These are phyloP conservation scores for Mortierella polycephala DNA, from an alignment of 371 early-diverging fungal species.

Conservation along the genomic window DNA sequence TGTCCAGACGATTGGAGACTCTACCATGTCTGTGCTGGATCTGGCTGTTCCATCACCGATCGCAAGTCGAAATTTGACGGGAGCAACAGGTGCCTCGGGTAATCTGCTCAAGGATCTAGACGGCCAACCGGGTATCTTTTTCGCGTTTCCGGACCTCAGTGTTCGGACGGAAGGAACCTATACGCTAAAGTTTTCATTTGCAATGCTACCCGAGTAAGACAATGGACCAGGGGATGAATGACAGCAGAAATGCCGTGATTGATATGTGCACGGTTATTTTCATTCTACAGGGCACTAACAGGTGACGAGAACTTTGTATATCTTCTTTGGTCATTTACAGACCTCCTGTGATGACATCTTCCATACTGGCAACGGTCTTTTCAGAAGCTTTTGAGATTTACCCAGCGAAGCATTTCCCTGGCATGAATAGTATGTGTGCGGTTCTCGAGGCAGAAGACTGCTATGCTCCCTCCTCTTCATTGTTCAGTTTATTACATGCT, in stretches of 20 bases:
- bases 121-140: conserved; percentile 78
- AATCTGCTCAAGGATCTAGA: conserved; percentile 69
- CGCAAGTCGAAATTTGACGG: conserved; percentile 74
- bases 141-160: conserved; percentile 78
- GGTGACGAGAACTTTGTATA: neutral
- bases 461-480: neutral
- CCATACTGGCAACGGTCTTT: conserved; percentile 63
- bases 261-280: neutral
- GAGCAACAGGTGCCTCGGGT: conserved; percentile 75
- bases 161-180: conserved; percentile 75
- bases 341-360: conserved; percentile 63
- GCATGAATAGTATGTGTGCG: conserved; percentile 65
- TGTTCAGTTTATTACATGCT: neutral
- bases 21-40: conserved; percentile 44
- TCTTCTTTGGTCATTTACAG: conserved; percentile 13
- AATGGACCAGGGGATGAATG: no score
- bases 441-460: no score
- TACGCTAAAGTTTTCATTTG: conserved; percentile 69
- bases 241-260: no score
- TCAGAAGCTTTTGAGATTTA: conserved; percentile 70
- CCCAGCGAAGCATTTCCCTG: conserved; percentile 72
- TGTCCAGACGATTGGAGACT: conserved; percentile 13
- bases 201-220: conserved; percentile 36
- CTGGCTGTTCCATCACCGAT: conserved; percentile 57
- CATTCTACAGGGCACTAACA: no score